Evolutionary conservation across 345 rosid genomes (phyloP).

Genomic region (Eutrema japonicum): DNA sequence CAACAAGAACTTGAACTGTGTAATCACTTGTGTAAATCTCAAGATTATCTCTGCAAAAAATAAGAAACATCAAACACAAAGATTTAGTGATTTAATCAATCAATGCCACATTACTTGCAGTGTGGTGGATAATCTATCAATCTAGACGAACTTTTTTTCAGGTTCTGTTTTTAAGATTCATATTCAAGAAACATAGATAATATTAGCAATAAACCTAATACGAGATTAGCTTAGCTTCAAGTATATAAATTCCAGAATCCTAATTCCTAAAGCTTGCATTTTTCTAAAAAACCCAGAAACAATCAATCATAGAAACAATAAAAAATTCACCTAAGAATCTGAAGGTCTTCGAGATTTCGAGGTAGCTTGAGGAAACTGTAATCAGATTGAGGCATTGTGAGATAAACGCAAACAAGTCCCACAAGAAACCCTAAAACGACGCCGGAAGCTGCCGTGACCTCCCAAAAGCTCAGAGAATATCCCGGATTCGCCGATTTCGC

Average conservation of each 20-base stretch:
- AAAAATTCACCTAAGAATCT: conserved; percentile 67
- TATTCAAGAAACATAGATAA: not conserved
- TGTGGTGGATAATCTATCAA: not conserved
- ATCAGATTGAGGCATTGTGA: conserved; percentile 90
- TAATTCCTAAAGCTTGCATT: conserved; percentile 5
- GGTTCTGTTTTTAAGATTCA: not conserved
- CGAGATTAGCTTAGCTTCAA: conserved; percentile 3
- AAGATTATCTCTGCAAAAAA: conserved; percentile 72
- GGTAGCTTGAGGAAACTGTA: conserved; percentile 96
- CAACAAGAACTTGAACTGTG: conserved; percentile 77
- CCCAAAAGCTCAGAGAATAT: conserved; percentile 67
- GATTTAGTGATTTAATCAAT: not conserved
- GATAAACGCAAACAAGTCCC: conserved; percentile 70
- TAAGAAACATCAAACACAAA: not conserved
- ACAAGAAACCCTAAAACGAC: conserved; percentile 62
- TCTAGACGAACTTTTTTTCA: not conserved
- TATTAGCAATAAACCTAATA: not conserved
- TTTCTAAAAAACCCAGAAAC: conserved; percentile 3
- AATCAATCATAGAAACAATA: not conserved
- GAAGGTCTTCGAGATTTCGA: conserved; percentile 84
- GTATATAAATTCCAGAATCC: conserved; percentile 2
- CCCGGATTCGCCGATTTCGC: conserved; percentile 25
- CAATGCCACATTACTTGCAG: not conserved
- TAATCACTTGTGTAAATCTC: conserved; percentile 91
- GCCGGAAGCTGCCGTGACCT: conserved; percentile 60